phyloP scores from a whole-genome alignment of 1,284 basidiomycete genomes.

The Veloboletus limbatus region DNA sequence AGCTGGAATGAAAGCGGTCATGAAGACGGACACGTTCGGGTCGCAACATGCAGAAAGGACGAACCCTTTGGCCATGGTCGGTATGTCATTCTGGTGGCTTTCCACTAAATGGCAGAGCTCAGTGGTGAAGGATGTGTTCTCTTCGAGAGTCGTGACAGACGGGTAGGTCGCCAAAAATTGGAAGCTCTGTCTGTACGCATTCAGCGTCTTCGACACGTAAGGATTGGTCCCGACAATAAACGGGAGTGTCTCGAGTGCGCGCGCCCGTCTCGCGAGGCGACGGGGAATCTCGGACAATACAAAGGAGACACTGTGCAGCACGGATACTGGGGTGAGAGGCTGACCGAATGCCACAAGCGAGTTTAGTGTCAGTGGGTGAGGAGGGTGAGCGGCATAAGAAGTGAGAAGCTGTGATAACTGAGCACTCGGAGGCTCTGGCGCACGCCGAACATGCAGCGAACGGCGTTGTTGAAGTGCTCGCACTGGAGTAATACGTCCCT shows the following conservation, averaged over 20 bases:
- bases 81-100: conserved; percentile 83
- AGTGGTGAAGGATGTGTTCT: conserved; percentile 69
- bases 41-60: conserved; percentile 22
- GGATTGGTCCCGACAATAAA: conserved; percentile 92
- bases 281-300: conserved; percentile 72
- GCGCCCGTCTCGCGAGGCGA: conserved; percentile 67
- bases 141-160: conserved; percentile 59
- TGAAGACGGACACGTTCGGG: conserved; percentile 5
- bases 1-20: conserved; percentile 43
- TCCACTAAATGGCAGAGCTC: conserved; percentile 72
- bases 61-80: conserved; percentile 85
- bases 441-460: conserved; percentile 23
- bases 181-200: conserved; percentile 76
- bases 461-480: conserved; percentile 10
- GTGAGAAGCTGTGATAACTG: conserved; percentile 31
- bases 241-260: conserved; percentile 67
- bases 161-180: conserved; percentile 70
- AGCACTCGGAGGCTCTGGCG: conserved; percentile 28
- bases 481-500: not conserved
- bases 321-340: conserved; percentile 65
- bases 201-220: conserved; percentile 73
- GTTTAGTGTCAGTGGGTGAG: conserved; percentile 59
- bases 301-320: conserved; percentile 67
- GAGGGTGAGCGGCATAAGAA: conserved; percentile 33
- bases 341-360: conserved; percentile 70